Evolutionary conservation across 441 rosid species (phyloP), one percentile per base, ranked within the genome.

Genomic region (Mallotus repandus): DNA sequence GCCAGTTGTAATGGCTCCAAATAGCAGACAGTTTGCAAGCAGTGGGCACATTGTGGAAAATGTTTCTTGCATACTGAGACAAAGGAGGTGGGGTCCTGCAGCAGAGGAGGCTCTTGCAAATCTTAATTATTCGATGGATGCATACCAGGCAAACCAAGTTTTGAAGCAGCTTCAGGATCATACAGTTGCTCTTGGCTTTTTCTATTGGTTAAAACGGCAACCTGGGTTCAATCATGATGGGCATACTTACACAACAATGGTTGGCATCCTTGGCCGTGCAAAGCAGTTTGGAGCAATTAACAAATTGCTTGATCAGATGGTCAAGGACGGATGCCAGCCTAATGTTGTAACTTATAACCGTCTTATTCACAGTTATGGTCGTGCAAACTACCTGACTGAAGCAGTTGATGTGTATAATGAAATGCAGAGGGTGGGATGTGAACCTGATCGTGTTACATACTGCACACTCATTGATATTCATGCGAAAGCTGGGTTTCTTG

Each of bases 401-500:
- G 97, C 98, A 54, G 80, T 87, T 76, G 82, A 84, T 14, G 92
- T 90, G 66, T 94, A 90, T 69, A 73, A 86, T 66, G 87, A 85
- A 81, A 94, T 94, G 97, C 89, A 88, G 76, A 84, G 80, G 77
- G 84, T 72, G 0, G 90, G 95, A 18, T 88, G 93, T 81, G 87
- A 86, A 80, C 97, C 95, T 62, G 98, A 92, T 80, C 95, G 91
- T 43, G 94, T 92, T 48, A 92, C 98, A 6, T 94, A 89, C 82
- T 88, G 97, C 79, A 94, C 97, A 0, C 93, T 92, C 49, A 94
- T 92, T 52, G 97, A 94, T 74, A 88, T 90, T 69, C 97, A 94
- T 78, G 97, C 97, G n/a, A 92, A 94, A 82, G 92, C 98, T 70
- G 97, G 98, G 69, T 94, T 81, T 83, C 89, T 94, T 41, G 95